phyloP scores from a whole-genome alignment of 257 asterid genomes.

The Nicotiana otophora region DNA sequence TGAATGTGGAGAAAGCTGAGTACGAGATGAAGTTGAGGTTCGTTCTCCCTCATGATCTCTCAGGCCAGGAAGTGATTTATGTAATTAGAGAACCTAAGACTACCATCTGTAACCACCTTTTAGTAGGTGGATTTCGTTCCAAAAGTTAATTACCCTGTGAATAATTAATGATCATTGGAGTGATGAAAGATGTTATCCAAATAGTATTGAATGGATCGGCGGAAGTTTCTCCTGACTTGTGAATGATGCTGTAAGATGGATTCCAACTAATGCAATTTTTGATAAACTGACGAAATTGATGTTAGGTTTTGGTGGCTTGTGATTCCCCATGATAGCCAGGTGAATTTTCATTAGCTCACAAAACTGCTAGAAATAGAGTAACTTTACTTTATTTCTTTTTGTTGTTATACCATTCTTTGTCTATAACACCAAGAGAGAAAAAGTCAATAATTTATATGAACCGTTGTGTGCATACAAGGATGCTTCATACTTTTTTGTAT shows the following conservation, averaged over 20 bases:
- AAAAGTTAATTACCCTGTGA: neutral
- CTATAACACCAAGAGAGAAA: neutral
- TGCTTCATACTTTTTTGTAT: neutral
- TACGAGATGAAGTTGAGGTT: too few relatives aligned
- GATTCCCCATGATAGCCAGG: neutral
- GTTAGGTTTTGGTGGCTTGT: neutral
- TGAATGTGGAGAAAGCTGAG: too few relatives aligned
- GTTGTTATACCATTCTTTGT: neutral
- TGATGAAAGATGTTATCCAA: too few relatives aligned
- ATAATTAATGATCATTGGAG: neutral
- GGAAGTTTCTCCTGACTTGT: neutral
- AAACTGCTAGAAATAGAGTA: neutral
- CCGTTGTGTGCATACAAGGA: neutral
- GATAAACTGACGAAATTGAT: neutral
- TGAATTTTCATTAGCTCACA: neutral
- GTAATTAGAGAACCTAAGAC: neutral
- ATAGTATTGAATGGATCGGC: neutral
- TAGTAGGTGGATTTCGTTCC: neutral
- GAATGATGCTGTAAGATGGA: neutral
- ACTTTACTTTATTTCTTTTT: neutral
- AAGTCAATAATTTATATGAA: neutral
- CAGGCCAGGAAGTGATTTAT: slow-evolving; percentile 13
- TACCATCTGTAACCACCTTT: neutral
- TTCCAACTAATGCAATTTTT: neutral
- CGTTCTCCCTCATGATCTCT: too few relatives aligned